These are phyloP conservation scores for Poteriospumella lacustris DNA, from an alignment of 108 stramenopile species.

Conservation along the genomic window DNA sequence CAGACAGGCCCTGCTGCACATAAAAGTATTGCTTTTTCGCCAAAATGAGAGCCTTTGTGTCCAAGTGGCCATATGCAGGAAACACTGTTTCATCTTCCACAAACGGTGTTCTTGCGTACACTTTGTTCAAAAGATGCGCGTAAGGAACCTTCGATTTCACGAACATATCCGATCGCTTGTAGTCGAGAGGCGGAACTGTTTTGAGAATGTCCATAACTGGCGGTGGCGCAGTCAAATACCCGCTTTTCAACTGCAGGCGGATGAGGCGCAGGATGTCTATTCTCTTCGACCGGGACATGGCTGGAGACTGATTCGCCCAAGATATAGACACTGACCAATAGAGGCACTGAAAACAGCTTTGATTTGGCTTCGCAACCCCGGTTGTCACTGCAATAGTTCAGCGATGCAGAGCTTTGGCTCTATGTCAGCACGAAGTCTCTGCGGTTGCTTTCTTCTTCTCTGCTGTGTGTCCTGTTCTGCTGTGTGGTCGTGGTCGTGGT, in stretches of 20 bases:
- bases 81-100: background rate
- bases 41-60: conserved; percentile 6
- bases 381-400: too few relatives aligned
- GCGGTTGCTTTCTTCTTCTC: too few relatives aligned
- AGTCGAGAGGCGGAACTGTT: background rate
- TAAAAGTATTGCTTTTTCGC: conserved; percentile 23
- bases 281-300: too few relatives aligned
- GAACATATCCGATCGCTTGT: background rate
- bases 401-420: too few relatives aligned
- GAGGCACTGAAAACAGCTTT: too few relatives aligned
- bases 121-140: background rate
- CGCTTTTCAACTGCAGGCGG: conserved; percentile 8
- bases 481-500: too few relatives aligned
- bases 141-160: conserved; percentile 10
- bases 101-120: background rate
- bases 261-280: background rate
- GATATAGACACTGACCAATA: too few relatives aligned
- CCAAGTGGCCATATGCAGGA: conserved; percentile 14
- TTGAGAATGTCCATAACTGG: background rate
- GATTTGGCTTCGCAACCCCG: too few relatives aligned
- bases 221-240: background rate
- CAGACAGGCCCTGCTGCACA: conserved; percentile 2
- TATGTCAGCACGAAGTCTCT: too few relatives aligned
- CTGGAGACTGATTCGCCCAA: too few relatives aligned
- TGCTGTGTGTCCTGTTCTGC: too few relatives aligned